Conservation (phyloP, 257 asterid genomes). For the Sherardia arvensis region DNA sequence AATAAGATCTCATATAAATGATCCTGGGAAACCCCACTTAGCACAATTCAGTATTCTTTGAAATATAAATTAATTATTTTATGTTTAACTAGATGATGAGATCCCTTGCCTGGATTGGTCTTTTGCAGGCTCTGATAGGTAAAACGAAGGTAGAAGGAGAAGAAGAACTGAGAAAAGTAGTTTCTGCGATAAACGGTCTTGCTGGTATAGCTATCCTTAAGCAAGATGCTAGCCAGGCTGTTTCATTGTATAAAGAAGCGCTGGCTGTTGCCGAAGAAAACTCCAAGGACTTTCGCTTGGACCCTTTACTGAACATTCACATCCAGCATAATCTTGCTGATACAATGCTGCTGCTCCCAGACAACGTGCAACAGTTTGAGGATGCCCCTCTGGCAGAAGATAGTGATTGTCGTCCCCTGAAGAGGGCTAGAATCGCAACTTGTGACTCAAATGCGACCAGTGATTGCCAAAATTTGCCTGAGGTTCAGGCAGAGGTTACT, state of each 20-base stretch:
- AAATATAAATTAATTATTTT: too few species aligned
- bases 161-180: conserved; percentile 82
- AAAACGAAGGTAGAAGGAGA: conserved; percentile 96
- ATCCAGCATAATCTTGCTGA: conserved; percentile 88
- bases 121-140: conserved; percentile 69
- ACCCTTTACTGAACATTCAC: conserved; percentile 87
- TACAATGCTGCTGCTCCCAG: conserved; percentile 31
- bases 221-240: conserved; percentile 61
- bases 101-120: background rate
- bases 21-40: background rate
- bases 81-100: background rate
- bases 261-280: conserved; percentile 64
- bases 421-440: conserved; percentile 23
- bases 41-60: background rate
- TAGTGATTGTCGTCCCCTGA: conserved; percentile 20
- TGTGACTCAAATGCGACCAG: conserved; percentile 19
- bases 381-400: conserved; percentile 24
- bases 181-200: conserved; percentile 86
- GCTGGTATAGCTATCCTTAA: conserved; percentile 89
- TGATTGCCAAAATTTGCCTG: conserved; percentile 25
- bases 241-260: conserved; percentile 74
- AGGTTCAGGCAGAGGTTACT: conserved; percentile 15
- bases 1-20: background rate
- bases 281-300: conserved; percentile 79
- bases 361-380: conserved; percentile 20